Evolutionary conservation across 176 grass and related monocot species (phyloP), one percentile per base, ranked within the genome.

Genomic region (Zea luxurians): DNA sequence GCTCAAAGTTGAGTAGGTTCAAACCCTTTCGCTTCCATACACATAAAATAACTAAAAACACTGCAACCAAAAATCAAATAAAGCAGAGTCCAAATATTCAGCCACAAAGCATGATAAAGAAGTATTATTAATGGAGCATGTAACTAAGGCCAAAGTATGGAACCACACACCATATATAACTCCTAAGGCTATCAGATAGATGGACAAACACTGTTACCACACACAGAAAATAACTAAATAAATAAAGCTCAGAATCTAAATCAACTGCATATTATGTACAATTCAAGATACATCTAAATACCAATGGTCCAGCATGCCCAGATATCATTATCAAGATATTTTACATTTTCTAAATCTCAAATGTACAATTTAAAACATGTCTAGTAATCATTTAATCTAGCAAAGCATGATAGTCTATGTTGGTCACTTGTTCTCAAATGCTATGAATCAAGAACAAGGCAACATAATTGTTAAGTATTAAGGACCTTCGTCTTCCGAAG

Each of bases 351-450:
- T 49, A 53, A 76, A 58, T 47, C 20, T 71, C 40, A 2, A 41
- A 66, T 10, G 43, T 52, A 10, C 48, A 43, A 6, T 72, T 48
- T 34, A 71, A 48, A 21, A 66, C 36, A 61, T 3, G 10, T 11
- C 13, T 27, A 38, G 60, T 57, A 43, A 78, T 74, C 13, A 48
- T 74, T 73, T 72, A 61, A 73, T 13, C 34, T 36, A 73, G 49
- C 7, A 79, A 78, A 54, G 54, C 82, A 50, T 58, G 18, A 59
- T 7, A 15, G 9, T 61, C 34, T 66, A 0, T 27, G 27, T 27
- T 27, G 27, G 27, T 27, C 27, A 27, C 27, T 27, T 27, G 1
- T 27, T 27, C 27, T 27, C 27, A 27, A 27, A 0, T 27, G 27
- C 1, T 27, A 1, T 27, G 27, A 27, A 27, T 27, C 27, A 27